Conservation (phyloP, 345 rosid genomes). For the Hibiscus syriacus region DNA sequence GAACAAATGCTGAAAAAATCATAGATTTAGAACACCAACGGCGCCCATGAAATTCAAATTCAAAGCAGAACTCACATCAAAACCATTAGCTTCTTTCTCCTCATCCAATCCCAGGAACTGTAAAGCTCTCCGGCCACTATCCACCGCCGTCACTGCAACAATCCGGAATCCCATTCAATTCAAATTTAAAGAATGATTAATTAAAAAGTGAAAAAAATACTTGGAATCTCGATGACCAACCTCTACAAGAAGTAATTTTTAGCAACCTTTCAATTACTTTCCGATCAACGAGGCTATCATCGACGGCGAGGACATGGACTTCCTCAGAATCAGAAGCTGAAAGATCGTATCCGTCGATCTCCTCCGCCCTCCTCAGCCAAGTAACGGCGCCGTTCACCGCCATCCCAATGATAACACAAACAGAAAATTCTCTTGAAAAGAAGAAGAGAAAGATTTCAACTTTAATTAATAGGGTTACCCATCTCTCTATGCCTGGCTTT, state of each 20-base stretch:
- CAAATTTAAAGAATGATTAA: conserved; percentile 7
- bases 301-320: conserved; percentile 89
- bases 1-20: not conserved
- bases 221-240: too few relatives aligned
- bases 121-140: conserved; percentile 81
- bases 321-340: conserved; percentile 40
- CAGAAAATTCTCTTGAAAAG: not conserved
- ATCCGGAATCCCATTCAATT: not conserved
- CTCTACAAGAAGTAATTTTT: conserved; percentile 70
- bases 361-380: conserved; percentile 36
- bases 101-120: conserved; percentile 70
- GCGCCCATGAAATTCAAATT: not conserved
- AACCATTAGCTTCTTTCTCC: conserved; percentile 24
- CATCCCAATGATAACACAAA: conserved; percentile 25
- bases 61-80: conserved; percentile 33
- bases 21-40: not conserved
- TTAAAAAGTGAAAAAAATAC: too few relatives aligned
- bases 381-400: conserved; percentile 44
- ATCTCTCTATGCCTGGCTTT: conserved; percentile 1
- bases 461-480: not conserved
- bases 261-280: conserved; percentile 84
- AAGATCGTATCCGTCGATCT: conserved; percentile 32
- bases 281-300: conserved; percentile 82
- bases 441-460: not conserved
- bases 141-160: conserved; percentile 82